Base-by-base conservation (phyloP, 345 rosid genomes). In the Murraya koenigii region DNA sequence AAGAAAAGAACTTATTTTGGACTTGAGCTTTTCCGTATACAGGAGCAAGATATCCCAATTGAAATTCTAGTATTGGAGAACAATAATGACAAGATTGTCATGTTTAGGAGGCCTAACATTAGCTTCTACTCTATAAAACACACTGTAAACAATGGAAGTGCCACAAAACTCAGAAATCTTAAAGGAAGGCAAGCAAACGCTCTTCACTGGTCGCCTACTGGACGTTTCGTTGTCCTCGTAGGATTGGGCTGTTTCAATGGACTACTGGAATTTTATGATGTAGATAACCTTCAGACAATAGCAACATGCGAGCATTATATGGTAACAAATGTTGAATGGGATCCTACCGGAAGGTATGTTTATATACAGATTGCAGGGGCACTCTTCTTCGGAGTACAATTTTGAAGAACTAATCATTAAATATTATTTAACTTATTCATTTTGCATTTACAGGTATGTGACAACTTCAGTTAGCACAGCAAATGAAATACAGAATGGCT, bases 321-420 rank as follows among this genome's bases (percentile, higher is more conserved):
- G 79, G 81, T 79, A 35, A 84, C 84, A 26, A 84, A 84, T 74
- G 60, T 84, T 38, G 83, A 79, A 14, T 84, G 87, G 87, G 87
- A 84, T 72, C 83, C 87, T 63, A 81, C 85, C 56, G 85, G 85
- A 74, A 81, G 87, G 87, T 81, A 63, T 25, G 47, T 41, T 28
- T 28, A 6, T 8, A 22, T 52, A 23, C 65, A 54, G 6, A 39
- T 9, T 64, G 15, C 13, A 14, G 39, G 32, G 41, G 25, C 39
- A 2, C 5, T 17, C 8, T 68, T 41, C 28, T 8, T 6, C 5
- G 25, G 41, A 15, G 47, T 66, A 19, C 8, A 36, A 66, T 66
- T 35, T 38, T 19, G 30, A 66, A 66, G 7, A 66, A 35, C 41
- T 32, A 64, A 13, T 8, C 11, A 7, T 33, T 32, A 32, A 1